Evolutionary conservation across 352 stramenopile species (phyloP), one percentile per base, ranked within the genome.

Genomic region (Pythium rhizo-oryzae): DNA sequence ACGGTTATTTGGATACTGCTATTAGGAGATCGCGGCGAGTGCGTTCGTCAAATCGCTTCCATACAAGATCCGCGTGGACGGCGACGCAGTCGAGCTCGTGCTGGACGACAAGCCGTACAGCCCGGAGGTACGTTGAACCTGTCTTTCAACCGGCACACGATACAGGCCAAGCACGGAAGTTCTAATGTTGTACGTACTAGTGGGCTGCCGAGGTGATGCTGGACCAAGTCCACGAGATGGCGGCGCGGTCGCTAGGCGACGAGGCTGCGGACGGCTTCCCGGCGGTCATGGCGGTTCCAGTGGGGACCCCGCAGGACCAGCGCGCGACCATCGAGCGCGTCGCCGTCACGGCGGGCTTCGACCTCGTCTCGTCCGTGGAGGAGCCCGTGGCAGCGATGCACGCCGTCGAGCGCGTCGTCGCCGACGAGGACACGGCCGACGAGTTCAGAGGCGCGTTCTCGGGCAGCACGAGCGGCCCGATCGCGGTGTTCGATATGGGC

Each of bases 401-500:
- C 62, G 80, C 81, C 8, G 79, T 67, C 8, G 82, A 90, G 54
- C 72, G 58, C 16, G 80, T 70, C 11, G 74, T 77, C 7, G 41
- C 64, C 3, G 59, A 84, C 41, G 79, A 85, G 18, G 62, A 79
- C 19, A 62, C 39, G 15, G 69, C 35, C 33, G 28, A 68, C 13
- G 67, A 84, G 18, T 70, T 72, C 13, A 15, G 18, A 0, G 33
- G 49, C 13, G 65, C 60, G 21, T 65, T 72, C 49, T 43, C 33
- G 0, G 53, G 44, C 30, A 21, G 3, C 25, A 78, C 28, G 67
- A 72, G 8, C 46, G 69, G 35, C 35, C 62, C 57, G 3, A 85
- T 91, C 39, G 85, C 74, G 5, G 81, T 93, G 15, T 82, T 93
- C 33, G 83, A 93, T 60, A 91, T 93, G 62, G 85, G 85, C 37